Evolutionary conservation across 176 grass and related monocot genomes (phyloP), one percentile per base, ranked within the genome.

Genomic region (Eleusine coracana): DNA sequence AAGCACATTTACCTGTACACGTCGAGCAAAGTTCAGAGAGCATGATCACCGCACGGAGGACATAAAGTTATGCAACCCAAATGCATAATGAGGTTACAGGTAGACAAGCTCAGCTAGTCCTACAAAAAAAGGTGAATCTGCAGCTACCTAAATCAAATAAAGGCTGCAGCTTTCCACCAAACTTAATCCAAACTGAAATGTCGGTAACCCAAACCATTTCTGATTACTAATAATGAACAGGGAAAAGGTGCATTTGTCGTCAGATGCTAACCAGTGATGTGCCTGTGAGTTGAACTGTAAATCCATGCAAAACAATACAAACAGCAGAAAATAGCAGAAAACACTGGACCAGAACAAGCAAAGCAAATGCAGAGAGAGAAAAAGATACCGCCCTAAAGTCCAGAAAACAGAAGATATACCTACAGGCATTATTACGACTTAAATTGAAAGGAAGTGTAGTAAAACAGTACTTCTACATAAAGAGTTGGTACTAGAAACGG

Each of bases 1-100:
- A 68, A 59, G 77, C 66, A 59, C 85, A 87, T 87, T 37, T 66
- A 84, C 66, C 88, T 90, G 84, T 50, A 20, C 54, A 86, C 27
- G 60, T 69, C 48, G 13, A 86, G 34, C 38, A 39, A 61, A 77
- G 39, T 46, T 88, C 71, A 77, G 73, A 41, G 31, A 61, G 31
- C 4, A 15, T 44, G 70, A 37, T 70, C 59, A 60, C 55, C 27
- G 15, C 14, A 55, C 14, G 23, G 27, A 23, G 66, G 63, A n/a
- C 6, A 50, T 15, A 61, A 25, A 51, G 50, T 48, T 59, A 42
- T 41, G 48, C 29, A 39, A 28, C 58, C 28, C 20, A 34, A 10
- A 31, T 64, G 66, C 25, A 12, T 71, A 34, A 73, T 62, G 39
- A 67, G 73, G 71, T 71, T 59, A 8, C 56, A 63, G 39, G 48